Evolutionary conservation across 2,329 filamentous ascomycete genomes (phyloP), one percentile per base, ranked within the genome.

Genomic region (Colletotrichum paranaense): DNA sequence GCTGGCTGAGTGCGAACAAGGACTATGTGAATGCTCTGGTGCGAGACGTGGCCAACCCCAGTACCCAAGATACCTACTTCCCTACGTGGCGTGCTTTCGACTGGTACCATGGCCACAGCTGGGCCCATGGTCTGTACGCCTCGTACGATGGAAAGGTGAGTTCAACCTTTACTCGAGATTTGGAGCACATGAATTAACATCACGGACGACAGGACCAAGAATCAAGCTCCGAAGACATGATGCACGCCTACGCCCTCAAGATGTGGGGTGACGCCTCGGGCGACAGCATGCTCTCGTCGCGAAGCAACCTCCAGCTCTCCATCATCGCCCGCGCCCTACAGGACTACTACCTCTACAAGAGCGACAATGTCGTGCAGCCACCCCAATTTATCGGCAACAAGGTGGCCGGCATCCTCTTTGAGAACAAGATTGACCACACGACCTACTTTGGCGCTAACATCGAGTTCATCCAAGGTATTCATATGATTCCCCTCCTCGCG

Each of bases 101-200:
- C 83, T 98, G 95, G 94, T 98, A 92, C 81, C 92, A 97, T 79
- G 97, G 96, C 2, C 97, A 98, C 86, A 95, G 93, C 72, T 98
- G 96, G 95, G 96, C 96, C 2, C 95, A 94, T 68, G 94, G 94
- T 1, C 83, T 96, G 5, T 94, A 91, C 78, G 89, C 93, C 74
- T 87, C 89, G 49, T 86, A 85, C 68, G 93, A 96, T 80, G 94
- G 94, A 74, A 95, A 95, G 84, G 91, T 86, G 59, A 65, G 22
- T 22, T 22, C 1, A 1, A 2, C 22, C 1, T 22, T 22, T 22
- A 1, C 22, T 22, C 22, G 22, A 22, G 22, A 2, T 22, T 2
- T 2, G 1, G 1, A 22, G 22, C 16, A 7, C 28, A n/a, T 1
- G 16, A 12, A 32, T 66, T 78, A 38, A 74, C 24, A 9, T 2